These are phyloP conservation scores for Trichoderma koningiopsis DNA, from an alignment of 2,329 filamentous ascomycete species.

Conservation along the genomic window DNA sequence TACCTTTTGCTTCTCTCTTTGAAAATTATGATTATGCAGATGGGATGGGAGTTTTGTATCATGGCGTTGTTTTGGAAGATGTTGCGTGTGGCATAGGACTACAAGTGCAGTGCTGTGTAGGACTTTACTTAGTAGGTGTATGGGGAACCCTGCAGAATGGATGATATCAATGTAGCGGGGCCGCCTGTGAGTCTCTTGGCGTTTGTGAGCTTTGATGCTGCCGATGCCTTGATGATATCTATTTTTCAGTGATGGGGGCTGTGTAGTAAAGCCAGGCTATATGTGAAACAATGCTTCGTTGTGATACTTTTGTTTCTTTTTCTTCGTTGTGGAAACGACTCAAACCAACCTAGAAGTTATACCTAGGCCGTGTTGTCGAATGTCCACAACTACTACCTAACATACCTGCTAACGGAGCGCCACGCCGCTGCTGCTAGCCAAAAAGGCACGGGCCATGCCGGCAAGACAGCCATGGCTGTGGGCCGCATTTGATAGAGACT, in stretches of 20 bases:
- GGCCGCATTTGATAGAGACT: background rate
- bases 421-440: background rate
- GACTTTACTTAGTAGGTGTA: background rate
- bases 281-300: background rate
- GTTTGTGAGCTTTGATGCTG: background rate
- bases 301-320: background rate
- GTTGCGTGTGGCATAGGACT: background rate
- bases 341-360: background rate
- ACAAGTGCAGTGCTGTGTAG: background rate
- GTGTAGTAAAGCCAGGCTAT: background rate
- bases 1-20: background rate
- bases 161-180: background rate
- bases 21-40: no score
- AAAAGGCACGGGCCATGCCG: conserved; percentile 23
- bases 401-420: background rate
- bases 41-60: background rate
- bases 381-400: background rate
- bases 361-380: background rate
- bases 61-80: background rate
- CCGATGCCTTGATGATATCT: background rate
- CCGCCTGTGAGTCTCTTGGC: background rate
- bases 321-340: background rate
- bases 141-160: background rate
- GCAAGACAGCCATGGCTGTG: background rate
- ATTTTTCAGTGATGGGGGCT: background rate